These are phyloP conservation scores for Panicum virgatum DNA, from an alignment of 202 grass and related monocot species.

Conservation along the genomic window DNA sequence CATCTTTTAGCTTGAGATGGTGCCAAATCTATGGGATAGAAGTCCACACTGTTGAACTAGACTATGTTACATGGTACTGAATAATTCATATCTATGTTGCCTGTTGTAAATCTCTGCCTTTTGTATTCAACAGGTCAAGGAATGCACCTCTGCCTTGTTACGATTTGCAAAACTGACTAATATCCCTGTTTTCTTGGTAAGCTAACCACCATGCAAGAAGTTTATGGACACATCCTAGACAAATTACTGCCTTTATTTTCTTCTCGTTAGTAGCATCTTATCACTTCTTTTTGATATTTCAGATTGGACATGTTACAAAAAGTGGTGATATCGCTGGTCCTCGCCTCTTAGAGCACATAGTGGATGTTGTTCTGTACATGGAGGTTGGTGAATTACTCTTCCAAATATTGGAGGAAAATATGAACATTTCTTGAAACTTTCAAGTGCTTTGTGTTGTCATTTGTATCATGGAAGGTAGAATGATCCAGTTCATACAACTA, in stretches of 20 bases:
- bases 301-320: constrained; percentile 98
- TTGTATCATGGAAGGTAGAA: constrained; percentile 2
- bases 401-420: neutral
- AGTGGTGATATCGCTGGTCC: constrained; percentile 91
- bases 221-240: constrained; percentile 18
- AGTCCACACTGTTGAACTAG: constrained; percentile 8
- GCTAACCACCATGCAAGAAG: constrained; percentile 30
- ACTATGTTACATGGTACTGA: constrained; percentile 19
- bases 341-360: constrained; percentile 93
- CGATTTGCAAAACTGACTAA: constrained; percentile 90
- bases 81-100: neutral
- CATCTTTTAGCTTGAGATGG: constrained; percentile 5
- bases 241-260: constrained; percentile 24
- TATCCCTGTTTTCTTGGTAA: constrained; percentile 94
- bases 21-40: neutral
- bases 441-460: neutral
- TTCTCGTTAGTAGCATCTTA: constrained; percentile 18
- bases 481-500: constrained; percentile 10
- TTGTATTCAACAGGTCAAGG: constrained; percentile 66
- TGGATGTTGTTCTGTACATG: constrained; percentile 99
- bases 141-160: constrained; percentile 88
- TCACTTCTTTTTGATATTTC: constrained; percentile 34
- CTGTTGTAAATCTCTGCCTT: constrained; percentile 32
- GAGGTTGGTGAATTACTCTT: constrained; percentile 63
- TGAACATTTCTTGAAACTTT: constrained; percentile 12